Evolutionary conservation across 2,329 filamentous ascomycete species (phyloP).

Genomic region (Elsinoe batatas): DNA sequence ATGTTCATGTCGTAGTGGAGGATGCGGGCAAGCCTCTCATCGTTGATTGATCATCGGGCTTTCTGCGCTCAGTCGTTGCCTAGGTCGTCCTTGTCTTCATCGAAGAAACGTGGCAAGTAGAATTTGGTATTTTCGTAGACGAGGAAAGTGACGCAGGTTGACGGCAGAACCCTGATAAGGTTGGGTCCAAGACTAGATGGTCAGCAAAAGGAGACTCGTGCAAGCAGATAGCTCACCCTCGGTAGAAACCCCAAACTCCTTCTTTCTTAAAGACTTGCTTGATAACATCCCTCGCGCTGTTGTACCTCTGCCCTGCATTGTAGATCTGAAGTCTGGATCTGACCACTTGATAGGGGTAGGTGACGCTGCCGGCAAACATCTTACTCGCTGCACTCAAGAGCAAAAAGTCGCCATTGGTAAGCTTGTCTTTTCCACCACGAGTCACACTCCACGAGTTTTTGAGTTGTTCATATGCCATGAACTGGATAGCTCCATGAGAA

Average conservation of each 20-base stretch:
- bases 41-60: too few species aligned
- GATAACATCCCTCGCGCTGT: slow-evolving; percentile 61
- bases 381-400: slow-evolving; percentile 72
- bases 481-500: slow-evolving; percentile 87
- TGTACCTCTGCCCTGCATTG: slow-evolving; percentile 65
- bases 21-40: too few species aligned
- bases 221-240: slow-evolving; percentile 43
- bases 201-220: too few species aligned
- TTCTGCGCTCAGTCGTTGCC: too few species aligned
- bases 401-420: slow-evolving; percentile 70
- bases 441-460: slow-evolving; percentile 49
- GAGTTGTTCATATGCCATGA: slow-evolving; percentile 80
- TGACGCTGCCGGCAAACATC: slow-evolving; percentile 76
- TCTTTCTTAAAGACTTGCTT: slow-evolving; percentile 68
- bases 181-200: slow-evolving; percentile 58
- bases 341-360: slow-evolving; percentile 92
- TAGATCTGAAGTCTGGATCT: slow-evolving; percentile 83
- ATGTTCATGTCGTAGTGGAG: too few species aligned
- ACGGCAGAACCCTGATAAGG: slow-evolving; percentile 81
- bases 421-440: slow-evolving; percentile 30
- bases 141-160: slow-evolving; percentile 91
- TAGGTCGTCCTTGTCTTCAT: background rate
- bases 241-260: slow-evolving; percentile 77
- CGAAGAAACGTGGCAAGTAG: slow-evolving; percentile 45
- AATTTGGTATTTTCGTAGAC: slow-evolving; percentile 91